These are phyloP conservation scores for Cutaneotrichosporon dermatis DNA, from an alignment of 1,284 basidiomycete species.

Conservation along the genomic window DNA sequence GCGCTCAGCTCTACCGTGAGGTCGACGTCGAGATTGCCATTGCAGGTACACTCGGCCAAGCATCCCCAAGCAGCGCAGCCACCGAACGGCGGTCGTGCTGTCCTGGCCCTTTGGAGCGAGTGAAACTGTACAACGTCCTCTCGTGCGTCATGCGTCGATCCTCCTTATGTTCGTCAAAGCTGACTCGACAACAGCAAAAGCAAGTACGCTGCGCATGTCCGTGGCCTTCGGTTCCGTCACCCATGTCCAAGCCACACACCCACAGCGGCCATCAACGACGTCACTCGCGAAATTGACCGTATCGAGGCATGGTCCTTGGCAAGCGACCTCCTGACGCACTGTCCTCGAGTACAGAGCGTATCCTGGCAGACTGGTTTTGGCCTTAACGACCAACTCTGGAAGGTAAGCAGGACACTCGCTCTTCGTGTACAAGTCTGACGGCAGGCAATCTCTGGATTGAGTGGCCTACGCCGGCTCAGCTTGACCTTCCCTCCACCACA, in stretches of 20 bases:
- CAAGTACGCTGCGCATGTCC: constrained; percentile 11
- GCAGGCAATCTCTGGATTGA: constrained; percentile 11
- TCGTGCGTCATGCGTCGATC: constrained; percentile 2
- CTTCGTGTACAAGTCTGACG: not conserved
- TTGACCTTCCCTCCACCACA: constrained; percentile 9
- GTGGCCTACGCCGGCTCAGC: constrained; percentile 3
- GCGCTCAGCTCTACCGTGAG: constrained; percentile 7
- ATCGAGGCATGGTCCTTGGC: constrained; percentile 16
- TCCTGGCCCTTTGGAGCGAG: constrained; percentile 5
- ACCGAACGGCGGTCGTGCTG: constrained; percentile 9
- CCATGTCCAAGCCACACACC: constrained; percentile 14
- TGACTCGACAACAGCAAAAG: constrained; percentile 1
- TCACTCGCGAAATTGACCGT: constrained; percentile 10
- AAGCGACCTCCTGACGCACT: constrained; percentile 5
- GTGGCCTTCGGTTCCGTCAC: constrained; percentile 16
- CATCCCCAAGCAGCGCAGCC: not conserved
- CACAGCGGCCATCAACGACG: constrained; percentile 3
- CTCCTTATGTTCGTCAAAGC: not conserved
- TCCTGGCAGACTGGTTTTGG: constrained; percentile 21
- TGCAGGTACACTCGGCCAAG: constrained; percentile 9
- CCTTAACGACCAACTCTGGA: constrained; percentile 12
- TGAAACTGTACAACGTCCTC: constrained; percentile 5
- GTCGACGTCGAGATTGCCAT: constrained; percentile 16
- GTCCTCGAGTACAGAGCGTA: constrained; percentile 10
- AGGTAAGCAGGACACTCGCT: not conserved